Evolutionary conservation across 805 yeast genomes (phyloP).

Genomic region (Candida taoyuanica): DNA sequence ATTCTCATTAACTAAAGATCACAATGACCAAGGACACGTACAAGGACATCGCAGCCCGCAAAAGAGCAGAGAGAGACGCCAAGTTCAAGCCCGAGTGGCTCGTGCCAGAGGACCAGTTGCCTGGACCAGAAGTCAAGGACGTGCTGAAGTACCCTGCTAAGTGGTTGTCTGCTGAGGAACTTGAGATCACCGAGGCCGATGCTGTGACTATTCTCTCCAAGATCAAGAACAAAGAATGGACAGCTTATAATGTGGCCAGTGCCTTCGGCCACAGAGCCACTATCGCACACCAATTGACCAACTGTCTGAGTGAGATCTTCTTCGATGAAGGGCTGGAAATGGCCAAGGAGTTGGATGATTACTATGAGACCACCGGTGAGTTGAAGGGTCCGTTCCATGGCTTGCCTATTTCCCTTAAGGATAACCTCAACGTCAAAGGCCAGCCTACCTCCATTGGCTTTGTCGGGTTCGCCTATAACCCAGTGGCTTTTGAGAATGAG

Average conservation of each 20-base stretch:
- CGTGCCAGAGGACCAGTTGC: slow-evolving; percentile 14
- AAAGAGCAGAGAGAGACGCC: slow-evolving; percentile 37
- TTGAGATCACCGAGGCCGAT: slow-evolving; percentile 28
- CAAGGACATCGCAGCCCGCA: slow-evolving; percentile 37
- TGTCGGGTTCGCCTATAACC: slow-evolving; percentile 38
- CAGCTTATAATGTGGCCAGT: slow-evolving; percentile 41
- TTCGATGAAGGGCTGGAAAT: slow-evolving; percentile 51
- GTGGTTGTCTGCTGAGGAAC: slow-evolving; percentile 30
- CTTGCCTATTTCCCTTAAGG: slow-evolving; percentile 59
- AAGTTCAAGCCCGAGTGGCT: slow-evolving; percentile 29
- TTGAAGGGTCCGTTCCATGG: slow-evolving; percentile 66
- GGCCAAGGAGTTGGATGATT: slow-evolving; percentile 52
- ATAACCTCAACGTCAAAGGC: slow-evolving; percentile 36
- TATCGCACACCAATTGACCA: slow-evolving; percentile 50
- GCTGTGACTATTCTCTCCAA: slow-evolving; percentile 21
- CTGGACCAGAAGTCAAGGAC: slow-evolving; percentile 31
- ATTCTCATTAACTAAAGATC: not conserved
- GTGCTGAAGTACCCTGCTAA: slow-evolving; percentile 38
- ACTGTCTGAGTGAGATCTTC: slow-evolving; percentile 35
- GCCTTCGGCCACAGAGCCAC: slow-evolving; percentile 60
- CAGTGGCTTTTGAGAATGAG: slow-evolving; percentile 31
- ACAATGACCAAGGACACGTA: slow-evolving; percentile 25
- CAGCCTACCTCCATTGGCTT: slow-evolving; percentile 47
- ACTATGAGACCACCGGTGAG: slow-evolving; percentile 42
- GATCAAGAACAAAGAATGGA: slow-evolving; percentile 32